Percentiles rank a stretch among this genome's conserved stretches.
phyloP scores from a whole-genome alignment of 1,284 basidiomycete genomes.

The Cerrena zonata region DNA sequence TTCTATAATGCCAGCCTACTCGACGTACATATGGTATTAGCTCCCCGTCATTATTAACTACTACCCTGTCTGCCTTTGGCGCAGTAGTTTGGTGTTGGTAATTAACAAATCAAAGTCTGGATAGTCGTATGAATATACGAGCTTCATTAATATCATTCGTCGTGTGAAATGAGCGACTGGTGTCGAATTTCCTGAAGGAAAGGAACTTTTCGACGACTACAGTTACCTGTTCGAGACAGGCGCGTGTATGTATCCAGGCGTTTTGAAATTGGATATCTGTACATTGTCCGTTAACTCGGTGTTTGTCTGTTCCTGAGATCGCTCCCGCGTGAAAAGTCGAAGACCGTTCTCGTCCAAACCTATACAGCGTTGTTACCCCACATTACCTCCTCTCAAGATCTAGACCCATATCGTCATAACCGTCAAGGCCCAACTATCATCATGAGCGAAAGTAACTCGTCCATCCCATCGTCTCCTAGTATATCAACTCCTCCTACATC shows the following conservation, averaged over 20 bases:
- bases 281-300: too few species aligned
- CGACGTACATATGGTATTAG: slow-evolving; percentile 1
- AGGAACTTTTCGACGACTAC: neutral
- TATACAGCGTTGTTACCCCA: too few species aligned
- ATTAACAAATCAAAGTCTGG: neutral
- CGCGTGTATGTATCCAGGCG: too few species aligned
- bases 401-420: neutral
- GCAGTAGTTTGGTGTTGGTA: neutral
- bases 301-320: too few species aligned
- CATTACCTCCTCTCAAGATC: too few species aligned
- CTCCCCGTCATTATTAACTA: neutral
- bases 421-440: neutral
- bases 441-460: slow-evolving; percentile 17
- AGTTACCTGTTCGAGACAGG: neutral
- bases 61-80: neutral
- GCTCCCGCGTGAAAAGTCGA: too few species aligned
- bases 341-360: too few species aligned
- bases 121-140: neutral
- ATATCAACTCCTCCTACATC: slow-evolving; percentile 37
- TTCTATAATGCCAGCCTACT: neutral
- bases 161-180: too few species aligned
- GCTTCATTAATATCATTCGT: neutral
- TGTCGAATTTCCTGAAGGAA: too few species aligned
- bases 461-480: slow-evolving; percentile 36
- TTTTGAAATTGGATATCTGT: too few species aligned